Percentiles rank a stretch among this genome's conserved stretches.
Evolutionary conservation across 164 flowering plant genomes (phyloP).

Genomic region (Macadamia integrifolia): DNA sequence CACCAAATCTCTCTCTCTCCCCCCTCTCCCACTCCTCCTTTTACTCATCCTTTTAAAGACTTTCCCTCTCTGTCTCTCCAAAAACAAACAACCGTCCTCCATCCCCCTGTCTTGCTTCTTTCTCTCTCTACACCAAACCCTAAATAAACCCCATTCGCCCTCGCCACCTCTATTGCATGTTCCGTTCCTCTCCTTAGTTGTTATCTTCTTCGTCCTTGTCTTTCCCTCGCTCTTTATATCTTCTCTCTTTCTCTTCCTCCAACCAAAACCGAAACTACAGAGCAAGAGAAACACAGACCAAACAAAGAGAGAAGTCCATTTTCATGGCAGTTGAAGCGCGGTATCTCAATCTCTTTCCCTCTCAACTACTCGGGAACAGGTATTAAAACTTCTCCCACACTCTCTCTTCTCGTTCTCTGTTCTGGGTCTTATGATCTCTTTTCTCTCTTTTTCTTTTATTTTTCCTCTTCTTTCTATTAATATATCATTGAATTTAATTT

Average conservation of each 20-base stretch:
- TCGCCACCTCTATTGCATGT: conserved; percentile 27
- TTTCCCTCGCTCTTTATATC: not conserved
- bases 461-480: too few species aligned
- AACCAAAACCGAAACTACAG: not conserved
- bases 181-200: conserved; percentile 3
- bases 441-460: too few species aligned
- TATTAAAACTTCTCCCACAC: conserved; percentile 3
- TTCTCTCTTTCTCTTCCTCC: not conserved
- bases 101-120: conserved; percentile 7
- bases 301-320: not conserved
- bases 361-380: conserved; percentile 34
- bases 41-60: not conserved
- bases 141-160: conserved; percentile 16
- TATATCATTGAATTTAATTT: not conserved
- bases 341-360: conserved; percentile 33
- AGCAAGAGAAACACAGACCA: not conserved
- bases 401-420: not conserved
- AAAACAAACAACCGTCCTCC: not conserved
- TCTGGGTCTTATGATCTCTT: not conserved
- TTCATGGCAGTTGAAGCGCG: conserved; percentile 63
- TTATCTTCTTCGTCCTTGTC: not conserved
- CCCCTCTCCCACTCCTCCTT: not conserved
- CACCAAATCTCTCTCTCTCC: not conserved
- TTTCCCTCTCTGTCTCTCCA: conserved; percentile 7
- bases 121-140: conserved; percentile 22